A percentile compares a stretch with the other conserved stretches of the same genome.
These are phyloP conservation scores for Albophoma yamanashiensis DNA, from an alignment of 2,329 filamentous ascomycete genomes.

Conservation along the genomic window DNA sequence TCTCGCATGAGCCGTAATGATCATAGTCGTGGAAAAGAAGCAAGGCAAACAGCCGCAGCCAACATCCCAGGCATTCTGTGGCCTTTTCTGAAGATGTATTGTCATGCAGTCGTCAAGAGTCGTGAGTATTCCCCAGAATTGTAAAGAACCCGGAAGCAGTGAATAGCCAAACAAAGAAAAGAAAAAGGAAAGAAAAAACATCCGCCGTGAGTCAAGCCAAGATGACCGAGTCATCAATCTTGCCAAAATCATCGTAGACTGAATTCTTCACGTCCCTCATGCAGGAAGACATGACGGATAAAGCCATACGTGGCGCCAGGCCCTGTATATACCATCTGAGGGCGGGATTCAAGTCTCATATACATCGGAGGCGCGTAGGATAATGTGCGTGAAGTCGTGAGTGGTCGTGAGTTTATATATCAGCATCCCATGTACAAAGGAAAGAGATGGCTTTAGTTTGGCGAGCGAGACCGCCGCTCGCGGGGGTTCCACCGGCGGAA, in stretches of 20 bases:
- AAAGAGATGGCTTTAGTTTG: conserved; percentile 22
- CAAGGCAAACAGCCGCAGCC: neutral
- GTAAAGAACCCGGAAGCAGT: neutral
- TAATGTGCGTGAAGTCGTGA: conserved; percentile 3
- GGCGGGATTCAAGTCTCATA: neutral
- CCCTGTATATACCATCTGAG: neutral
- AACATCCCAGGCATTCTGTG: neutral
- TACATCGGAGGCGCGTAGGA: neutral
- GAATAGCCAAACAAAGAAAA: neutral
- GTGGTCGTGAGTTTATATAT: conserved; percentile 9
- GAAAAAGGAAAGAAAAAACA: neutral
- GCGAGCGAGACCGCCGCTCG: conserved; percentile 37
- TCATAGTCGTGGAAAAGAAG: neutral
- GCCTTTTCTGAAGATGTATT: neutral
- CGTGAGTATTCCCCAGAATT: neutral
- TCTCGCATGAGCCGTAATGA: neutral
- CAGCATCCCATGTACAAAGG: conserved; percentile 6
- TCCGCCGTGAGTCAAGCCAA: neutral
- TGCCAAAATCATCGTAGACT: neutral
- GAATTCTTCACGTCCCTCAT: neutral
- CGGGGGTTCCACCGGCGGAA: conserved; percentile 33
- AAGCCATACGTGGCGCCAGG: neutral
- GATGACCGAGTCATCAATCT: neutral
- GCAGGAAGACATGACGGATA: neutral
- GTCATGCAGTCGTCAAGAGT: neutral